These are phyloP conservation scores for Pugionium cornutum DNA, from an alignment of 345 rosid species.

Conservation along the genomic window DNA sequence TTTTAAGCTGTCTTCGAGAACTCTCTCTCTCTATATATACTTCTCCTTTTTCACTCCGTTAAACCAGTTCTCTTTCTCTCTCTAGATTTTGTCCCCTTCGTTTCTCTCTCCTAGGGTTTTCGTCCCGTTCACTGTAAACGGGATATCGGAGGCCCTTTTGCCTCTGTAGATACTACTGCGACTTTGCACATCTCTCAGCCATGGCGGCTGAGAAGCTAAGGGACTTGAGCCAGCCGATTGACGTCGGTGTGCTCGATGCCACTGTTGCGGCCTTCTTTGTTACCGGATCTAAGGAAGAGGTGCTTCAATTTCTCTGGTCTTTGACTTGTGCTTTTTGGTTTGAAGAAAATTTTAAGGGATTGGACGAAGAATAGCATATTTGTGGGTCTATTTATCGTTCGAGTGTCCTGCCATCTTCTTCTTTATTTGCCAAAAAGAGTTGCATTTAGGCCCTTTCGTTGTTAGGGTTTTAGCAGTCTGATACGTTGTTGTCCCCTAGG, in stretches of 20 bases:
- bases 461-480: constrained; percentile 31
- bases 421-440: constrained; percentile 20
- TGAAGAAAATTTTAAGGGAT: neutral
- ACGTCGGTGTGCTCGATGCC: constrained; percentile 83
- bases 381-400: neutral
- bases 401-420: constrained; percentile 12
- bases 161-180: neutral
- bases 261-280: constrained; percentile 94
- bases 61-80: constrained; percentile 26
- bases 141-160: constrained; percentile 33
- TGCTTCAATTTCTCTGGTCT: constrained; percentile 38
- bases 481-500: neutral
- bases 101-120: constrained; percentile 62
- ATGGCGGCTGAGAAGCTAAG: constrained; percentile 95
- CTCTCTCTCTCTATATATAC: constrained; percentile 25
- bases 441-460: constrained; percentile 8
- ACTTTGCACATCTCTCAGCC: constrained; percentile 31
- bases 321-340: constrained; percentile 8
- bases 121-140: constrained; percentile 35
- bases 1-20: constrained; percentile 68
- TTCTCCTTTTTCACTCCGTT: constrained; percentile 27
- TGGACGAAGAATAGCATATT: neutral
- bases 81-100: constrained; percentile 30
- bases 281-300: constrained; percentile 99
- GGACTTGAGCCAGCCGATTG: constrained; percentile 90